Conservation (phyloP, 305 asterid species). For the Plantago lanceolata region DNA sequence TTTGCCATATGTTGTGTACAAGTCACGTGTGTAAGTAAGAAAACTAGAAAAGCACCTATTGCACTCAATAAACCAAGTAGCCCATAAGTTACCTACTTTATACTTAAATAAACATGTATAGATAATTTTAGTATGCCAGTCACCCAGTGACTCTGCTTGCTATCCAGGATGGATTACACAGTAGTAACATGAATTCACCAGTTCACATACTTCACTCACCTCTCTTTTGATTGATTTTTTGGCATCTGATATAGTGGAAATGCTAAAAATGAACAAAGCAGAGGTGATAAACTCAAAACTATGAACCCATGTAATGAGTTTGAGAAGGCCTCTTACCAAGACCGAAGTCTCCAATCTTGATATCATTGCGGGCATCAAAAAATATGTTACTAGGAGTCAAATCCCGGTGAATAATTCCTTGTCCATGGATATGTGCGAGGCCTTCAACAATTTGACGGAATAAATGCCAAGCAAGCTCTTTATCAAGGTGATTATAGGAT, state of each 20-base stretch:
- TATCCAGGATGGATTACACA: not conserved
- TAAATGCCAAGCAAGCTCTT: constrained; percentile 90
- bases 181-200: not conserved
- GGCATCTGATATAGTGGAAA: too few relatives aligned
- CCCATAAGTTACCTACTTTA: too few relatives aligned
- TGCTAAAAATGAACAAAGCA: not conserved
- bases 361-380: constrained; percentile 93
- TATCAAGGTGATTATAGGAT: constrained; percentile 78
- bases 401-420: constrained; percentile 98
- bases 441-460: constrained; percentile 98
- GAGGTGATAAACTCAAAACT: constrained; percentile 6
- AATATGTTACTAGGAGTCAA: constrained; percentile 93
- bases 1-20: too few relatives aligned
- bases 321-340: constrained; percentile 63
- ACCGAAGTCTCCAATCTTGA: constrained; percentile 98
- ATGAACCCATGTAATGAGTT: constrained; percentile 12
- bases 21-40: too few relatives aligned
- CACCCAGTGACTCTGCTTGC: not conserved
- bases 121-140: too few relatives aligned
- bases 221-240: not conserved
- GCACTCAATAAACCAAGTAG: too few relatives aligned
- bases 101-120: too few relatives aligned
- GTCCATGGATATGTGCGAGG: constrained; percentile 89
- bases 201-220: not conserved
- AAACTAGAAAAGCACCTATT: too few relatives aligned